A percentile compares a stretch with the other conserved stretches of the same genome.
phyloP scores from a whole-genome alignment of 2,329 filamentous ascomycete species.

The Monosporascus cannonballus region DNA sequence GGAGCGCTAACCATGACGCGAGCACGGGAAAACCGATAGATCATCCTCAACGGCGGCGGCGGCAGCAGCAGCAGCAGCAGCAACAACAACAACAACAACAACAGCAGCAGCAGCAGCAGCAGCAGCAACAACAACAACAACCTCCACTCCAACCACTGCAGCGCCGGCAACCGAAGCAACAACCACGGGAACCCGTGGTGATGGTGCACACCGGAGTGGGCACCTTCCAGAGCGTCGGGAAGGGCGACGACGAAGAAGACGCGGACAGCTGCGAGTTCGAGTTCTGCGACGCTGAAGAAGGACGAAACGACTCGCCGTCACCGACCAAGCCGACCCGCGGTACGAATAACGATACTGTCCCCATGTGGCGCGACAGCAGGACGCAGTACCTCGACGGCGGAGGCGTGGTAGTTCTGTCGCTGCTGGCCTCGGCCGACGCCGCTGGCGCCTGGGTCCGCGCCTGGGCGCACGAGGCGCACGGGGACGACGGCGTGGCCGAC shows the following conservation, averaged over 20 bases:
- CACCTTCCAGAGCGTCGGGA: not conserved
- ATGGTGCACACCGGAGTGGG: not conserved
- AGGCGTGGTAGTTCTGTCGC: not conserved
- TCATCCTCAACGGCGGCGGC: not conserved
- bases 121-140: not conserved
- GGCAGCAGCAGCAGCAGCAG: not conserved
- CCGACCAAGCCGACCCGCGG: no score
- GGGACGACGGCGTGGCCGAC: not conserved
- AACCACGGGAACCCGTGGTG: not conserved
- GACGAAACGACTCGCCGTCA: no score
- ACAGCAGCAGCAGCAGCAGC: not conserved
- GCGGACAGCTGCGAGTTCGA: no score
- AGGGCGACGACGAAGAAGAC: not conserved
- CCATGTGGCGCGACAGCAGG: not conserved
- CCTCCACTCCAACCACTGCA: not conserved
- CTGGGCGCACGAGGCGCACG: not conserved
- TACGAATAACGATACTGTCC: not conserved
- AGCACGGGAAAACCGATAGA: no score
- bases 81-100: not conserved
- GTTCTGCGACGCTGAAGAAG: no score
- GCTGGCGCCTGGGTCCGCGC: constrained; percentile 1
- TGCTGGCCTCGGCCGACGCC: not conserved
- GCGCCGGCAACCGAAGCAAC: not conserved
- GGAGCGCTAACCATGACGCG: no score
- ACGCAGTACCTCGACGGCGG: not conserved